A percentile compares a stretch with the other conserved stretches of the same genome.
These are phyloP conservation scores for Colletotrichum sp. DNA, from an alignment of 2,329 filamentous ascomycete species.

Conservation along the genomic window DNA sequence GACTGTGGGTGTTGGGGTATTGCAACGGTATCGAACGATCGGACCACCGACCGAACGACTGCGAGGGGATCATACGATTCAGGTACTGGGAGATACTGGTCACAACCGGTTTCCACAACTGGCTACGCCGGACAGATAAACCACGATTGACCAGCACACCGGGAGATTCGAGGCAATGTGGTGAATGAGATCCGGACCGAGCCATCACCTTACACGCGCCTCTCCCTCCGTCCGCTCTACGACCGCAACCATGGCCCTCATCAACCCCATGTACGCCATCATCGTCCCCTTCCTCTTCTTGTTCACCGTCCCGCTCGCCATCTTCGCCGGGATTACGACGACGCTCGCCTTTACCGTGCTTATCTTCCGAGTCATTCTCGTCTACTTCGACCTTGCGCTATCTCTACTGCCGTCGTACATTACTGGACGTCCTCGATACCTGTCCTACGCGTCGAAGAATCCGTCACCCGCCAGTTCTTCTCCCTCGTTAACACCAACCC, in stretches of 20 bases:
- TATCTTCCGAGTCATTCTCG: slow-evolving; percentile 61
- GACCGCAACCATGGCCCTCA: slow-evolving; percentile 48
- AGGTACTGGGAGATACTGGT: slow-evolving; percentile 9
- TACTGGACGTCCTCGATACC: slow-evolving; percentile 38
- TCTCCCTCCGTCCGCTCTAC: not conserved
- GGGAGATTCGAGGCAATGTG: not conserved
- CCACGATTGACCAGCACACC: not conserved
- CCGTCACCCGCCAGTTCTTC: slow-evolving; percentile 18
- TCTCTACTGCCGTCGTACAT: slow-evolving; percentile 63
- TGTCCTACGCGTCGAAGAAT: slow-evolving; percentile 29
- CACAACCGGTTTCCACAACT: not conserved
- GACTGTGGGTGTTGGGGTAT: slow-evolving; percentile 9
- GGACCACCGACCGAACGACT: slow-evolving; percentile 18
- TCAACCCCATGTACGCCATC: slow-evolving; percentile 60
- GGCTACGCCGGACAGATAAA: not conserved
- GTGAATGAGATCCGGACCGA: not conserved
- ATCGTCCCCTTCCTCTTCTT: slow-evolving; percentile 66
- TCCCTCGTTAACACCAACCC: slow-evolving; percentile 20
- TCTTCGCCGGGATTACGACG: slow-evolving; percentile 68
- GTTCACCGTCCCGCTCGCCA: slow-evolving; percentile 65
- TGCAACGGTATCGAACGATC: slow-evolving; percentile 15
- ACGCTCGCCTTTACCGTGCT: slow-evolving; percentile 65
- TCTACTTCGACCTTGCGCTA: slow-evolving; percentile 67
- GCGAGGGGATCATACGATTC: slow-evolving; percentile 16
- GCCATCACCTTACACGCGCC: not conserved